phyloP scores from a whole-genome alignment of 768 basidiomycete genomes.

The Amanita pseudoporphyria region DNA sequence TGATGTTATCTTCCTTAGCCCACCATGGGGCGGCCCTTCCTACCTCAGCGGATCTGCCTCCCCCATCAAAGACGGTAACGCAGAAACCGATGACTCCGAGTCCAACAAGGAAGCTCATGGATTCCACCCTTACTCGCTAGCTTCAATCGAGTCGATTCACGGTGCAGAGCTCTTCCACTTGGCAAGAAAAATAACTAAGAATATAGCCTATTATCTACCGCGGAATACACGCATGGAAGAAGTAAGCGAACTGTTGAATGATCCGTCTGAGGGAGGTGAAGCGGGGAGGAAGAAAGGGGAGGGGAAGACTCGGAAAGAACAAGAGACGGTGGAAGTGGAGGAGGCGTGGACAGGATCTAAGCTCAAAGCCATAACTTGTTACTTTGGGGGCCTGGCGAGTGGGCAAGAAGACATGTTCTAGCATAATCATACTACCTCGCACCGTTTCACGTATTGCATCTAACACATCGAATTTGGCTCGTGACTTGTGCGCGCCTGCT shows the following conservation, averaged over 20 bases:
- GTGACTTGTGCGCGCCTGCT: no score
- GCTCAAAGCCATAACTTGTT: constrained; percentile 90
- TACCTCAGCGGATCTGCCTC: constrained; percentile 41
- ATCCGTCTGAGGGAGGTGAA: no score
- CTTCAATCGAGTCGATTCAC: constrained; percentile 67
- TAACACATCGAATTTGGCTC: no score
- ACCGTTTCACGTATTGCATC: no score
- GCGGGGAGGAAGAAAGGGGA: no score
- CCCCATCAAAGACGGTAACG: constrained; percentile 4
- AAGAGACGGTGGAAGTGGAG: constrained; percentile 78
- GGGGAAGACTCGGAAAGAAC: constrained; percentile 3
- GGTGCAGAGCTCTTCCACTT: constrained; percentile 78
- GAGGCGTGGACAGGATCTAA: constrained; percentile 96
- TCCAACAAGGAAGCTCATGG: constrained; percentile 19
- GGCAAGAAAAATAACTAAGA: constrained; percentile 59
- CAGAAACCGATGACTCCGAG: constrained; percentile 1
- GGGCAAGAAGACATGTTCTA: constrained; percentile 60
- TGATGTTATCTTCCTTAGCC: constrained; percentile 88
- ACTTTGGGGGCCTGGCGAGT: constrained; percentile 75
- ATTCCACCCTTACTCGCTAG: constrained; percentile 52
- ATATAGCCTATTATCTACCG: constrained; percentile 87
- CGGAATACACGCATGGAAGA: constrained; percentile 71
- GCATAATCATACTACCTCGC: constrained; percentile 7
- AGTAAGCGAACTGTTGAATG: constrained; percentile 33
- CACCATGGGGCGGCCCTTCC: constrained; percentile 90